Evolutionary conservation across 2,329 filamentous ascomycete genomes (phyloP), one percentile per base, ranked within the genome.

Genomic region (Emydomyces testavorans): DNA sequence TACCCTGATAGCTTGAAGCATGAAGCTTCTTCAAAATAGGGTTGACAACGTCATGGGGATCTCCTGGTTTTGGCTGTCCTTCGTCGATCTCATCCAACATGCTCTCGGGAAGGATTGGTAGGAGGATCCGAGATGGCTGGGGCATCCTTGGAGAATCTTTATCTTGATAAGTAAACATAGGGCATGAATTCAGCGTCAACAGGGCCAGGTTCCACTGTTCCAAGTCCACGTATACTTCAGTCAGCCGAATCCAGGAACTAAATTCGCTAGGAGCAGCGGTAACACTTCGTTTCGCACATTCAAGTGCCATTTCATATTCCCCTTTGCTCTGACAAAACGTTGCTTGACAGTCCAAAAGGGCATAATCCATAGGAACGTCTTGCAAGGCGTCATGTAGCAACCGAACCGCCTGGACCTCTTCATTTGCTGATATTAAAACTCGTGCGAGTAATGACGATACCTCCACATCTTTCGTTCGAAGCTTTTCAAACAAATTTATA

Each of bases 91-190:
- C 92, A 57, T 98, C 92, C 46, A 95, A 78, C 50, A 89, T 79
- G 15, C 86, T 94, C 65, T 96, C 92, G 0, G 84, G 77, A 45
- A 96, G 75, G 13, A 90, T 85, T 0, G 92, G 92, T 11, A 98
- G 76, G 56, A 85, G 80, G 35, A 96, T 84, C 48, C 88, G 85
- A 58, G 84, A 83, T 0, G 92, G 89, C 60, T 94, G 88, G 1
- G 92, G 92, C 83, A 96, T 90, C 51, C 92, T 71, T 2, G 92
- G 92, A 4, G 88, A 83, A 63, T 98, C 92, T 66, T 95, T 96
- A 67, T 98, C 92, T 66, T 96, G 92, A 65, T 98, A 96, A 5
- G 92, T 98, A 66, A 98, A 98, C 92, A 98, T 98, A 6, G 92
- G 92, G 65, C 92, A 98, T 15, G 92, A 98, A 69, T 98, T 98